Evolutionary conservation across 2,329 filamentous ascomycete species (phyloP), one percentile per base, ranked within the genome.

Genomic region (Mycosphaerella sp.): DNA sequence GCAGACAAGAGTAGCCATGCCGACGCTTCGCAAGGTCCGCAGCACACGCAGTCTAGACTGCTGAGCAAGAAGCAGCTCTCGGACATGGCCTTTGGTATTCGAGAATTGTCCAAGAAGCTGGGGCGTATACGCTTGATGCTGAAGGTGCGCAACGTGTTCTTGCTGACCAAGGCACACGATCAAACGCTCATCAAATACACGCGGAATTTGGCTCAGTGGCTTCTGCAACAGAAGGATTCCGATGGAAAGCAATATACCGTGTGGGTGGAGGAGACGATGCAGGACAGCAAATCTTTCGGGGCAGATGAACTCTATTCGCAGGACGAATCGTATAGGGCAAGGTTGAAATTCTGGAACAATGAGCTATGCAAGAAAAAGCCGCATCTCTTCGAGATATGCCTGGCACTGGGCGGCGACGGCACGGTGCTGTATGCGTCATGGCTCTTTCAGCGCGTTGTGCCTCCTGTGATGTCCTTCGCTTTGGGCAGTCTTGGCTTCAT

Each of bases 1-100:
- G 63, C 72, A n/a, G 73, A 75, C 64, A 75, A 75, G 55, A 65
- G 71, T 42, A 66, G 66, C 0, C 21, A 25, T 6, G 21, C 21
- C 21, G 63, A 67, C 13, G 59, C 61, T 6, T 54, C 65, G 28
- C 55, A 63, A 14, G 63, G 67, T n/a, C 62, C 50, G 18, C 62
- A 64, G 17, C 67, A 70, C 21, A 73, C 76, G 14, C 75, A 82
- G 50, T 84, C 81, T 53, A 80, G 91, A n/a, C 79, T 96, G 44
- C 76, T 97, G 59, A 96, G 90, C 1, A 97, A 97, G 74, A 89
- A 87, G 68, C 89, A 98, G 70, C 77, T 98, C 37, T 89, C 86
- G 12, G 93, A 97, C 63, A 97, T 98, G 91, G 90, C 91, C 0
- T 90, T 91, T 82, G 90, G 91, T 21, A 93, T 97, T 52, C 79